A percentile compares a stretch with the other conserved stretches of the same genome.
phyloP scores from a whole-genome alignment of 2,329 filamentous ascomycete species.

The Neospermospora avenae region DNA sequence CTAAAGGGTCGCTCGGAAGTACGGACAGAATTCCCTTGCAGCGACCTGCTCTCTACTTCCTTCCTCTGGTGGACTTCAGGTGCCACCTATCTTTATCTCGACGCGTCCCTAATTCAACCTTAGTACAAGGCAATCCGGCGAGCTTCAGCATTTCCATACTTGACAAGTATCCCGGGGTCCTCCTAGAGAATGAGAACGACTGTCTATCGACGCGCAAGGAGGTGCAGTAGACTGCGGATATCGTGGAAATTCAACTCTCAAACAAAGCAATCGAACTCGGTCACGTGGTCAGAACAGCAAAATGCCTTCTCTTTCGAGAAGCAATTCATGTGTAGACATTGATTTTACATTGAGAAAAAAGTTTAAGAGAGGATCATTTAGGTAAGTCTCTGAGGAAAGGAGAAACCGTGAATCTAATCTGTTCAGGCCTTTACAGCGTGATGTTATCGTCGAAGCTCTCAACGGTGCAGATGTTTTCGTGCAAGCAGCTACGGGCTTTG shows the following conservation, averaged over 20 bases:
- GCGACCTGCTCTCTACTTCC: too few relatives aligned
- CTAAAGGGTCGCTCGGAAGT: too few relatives aligned
- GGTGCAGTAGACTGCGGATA: not conserved
- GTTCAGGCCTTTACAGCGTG: slow-evolving; percentile 73
- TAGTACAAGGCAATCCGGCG: too few relatives aligned
- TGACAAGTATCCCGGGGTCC: too few relatives aligned
- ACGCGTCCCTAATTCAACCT: not conserved
- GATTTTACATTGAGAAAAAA: slow-evolving; percentile 71
- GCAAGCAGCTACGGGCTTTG: slow-evolving; percentile 86
- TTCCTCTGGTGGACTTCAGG: too few relatives aligned
- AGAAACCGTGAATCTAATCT: slow-evolving; percentile 9
- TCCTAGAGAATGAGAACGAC: not conserved
- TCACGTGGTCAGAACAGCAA: not conserved
- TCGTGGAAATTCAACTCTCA: not conserved
- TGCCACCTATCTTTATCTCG: not conserved
- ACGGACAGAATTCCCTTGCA: too few relatives aligned
- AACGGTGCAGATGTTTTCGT: slow-evolving; percentile 88
- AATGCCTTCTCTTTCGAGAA: slow-evolving; percentile 41
- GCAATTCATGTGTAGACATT: slow-evolving; percentile 57
- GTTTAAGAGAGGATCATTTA: slow-evolving; percentile 71
- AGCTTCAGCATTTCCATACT: too few relatives aligned
- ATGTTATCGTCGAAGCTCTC: slow-evolving; percentile 80
- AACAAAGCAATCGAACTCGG: not conserved
- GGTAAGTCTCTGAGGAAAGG: slow-evolving; percentile 44
- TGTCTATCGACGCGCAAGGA: not conserved